phyloP scores from a whole-genome alignment of 768 basidiomycete genomes.

The Suillus occidentalis region DNA sequence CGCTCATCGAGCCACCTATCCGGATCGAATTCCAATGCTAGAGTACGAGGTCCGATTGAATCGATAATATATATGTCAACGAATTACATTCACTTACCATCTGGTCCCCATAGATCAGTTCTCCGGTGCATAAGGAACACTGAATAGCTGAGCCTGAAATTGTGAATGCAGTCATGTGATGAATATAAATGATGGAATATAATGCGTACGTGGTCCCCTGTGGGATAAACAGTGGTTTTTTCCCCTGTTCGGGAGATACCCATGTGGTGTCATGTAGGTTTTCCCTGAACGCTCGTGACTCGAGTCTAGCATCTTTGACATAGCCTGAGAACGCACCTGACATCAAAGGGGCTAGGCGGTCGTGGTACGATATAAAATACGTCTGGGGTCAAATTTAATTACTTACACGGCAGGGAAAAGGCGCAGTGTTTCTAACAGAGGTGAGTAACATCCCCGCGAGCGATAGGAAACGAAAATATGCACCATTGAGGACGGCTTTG shows the following conservation, averaged over 20 bases:
- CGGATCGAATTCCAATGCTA: slow-evolving; percentile 37
- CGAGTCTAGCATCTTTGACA: background rate
- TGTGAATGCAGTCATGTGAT: background rate
- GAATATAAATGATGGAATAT: background rate
- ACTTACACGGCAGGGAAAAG: slow-evolving; percentile 35
- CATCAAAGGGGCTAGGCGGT: slow-evolving; percentile 32
- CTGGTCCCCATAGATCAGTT: slow-evolving; percentile 38
- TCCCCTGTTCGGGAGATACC: slow-evolving; percentile 20
- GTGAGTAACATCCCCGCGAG: background rate
- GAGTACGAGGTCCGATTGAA: background rate
- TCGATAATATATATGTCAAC: background rate
- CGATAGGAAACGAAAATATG: slow-evolving; percentile 1
- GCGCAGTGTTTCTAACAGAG: slow-evolving; percentile 29
- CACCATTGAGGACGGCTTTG: slow-evolving; percentile 45
- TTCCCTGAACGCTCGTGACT: slow-evolving; percentile 14
- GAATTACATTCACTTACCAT: slow-evolving; percentile 18
- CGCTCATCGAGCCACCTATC: slow-evolving; percentile 42
- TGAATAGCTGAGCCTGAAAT: slow-evolving; percentile 26
- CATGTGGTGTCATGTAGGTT: slow-evolving; percentile 25
- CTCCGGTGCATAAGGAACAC: slow-evolving; percentile 38
- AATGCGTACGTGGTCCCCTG: slow-evolving; percentile 20
- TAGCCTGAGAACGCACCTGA: slow-evolving; percentile 21
- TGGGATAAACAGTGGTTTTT: slow-evolving; percentile 32
- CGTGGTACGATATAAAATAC: background rate
- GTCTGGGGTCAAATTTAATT: background rate